phyloP scores from a whole-genome alignment of 345 rosid genomes.

The Eutrema yunnanense region DNA sequence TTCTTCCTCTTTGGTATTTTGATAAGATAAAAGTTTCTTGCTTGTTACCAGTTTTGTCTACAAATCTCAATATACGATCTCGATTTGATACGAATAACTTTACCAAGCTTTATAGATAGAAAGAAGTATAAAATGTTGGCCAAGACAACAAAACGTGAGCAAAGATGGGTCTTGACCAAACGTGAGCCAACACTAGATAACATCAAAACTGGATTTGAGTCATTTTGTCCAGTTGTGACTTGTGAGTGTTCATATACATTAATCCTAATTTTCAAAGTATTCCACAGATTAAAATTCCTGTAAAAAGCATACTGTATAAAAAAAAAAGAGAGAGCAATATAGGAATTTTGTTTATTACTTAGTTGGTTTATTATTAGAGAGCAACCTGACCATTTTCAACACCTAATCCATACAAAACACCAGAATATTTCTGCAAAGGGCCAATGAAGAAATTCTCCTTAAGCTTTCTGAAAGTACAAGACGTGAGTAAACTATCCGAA shows the following conservation, averaged over 20 bases:
- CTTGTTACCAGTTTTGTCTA: neutral
- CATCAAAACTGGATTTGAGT: too few relatives aligned
- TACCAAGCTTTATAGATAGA: neutral
- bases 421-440: constrained; percentile 66
- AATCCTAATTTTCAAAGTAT: too few relatives aligned
- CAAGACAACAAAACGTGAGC: neutral
- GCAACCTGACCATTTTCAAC: constrained; percentile 66
- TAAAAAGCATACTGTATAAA: neutral
- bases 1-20: neutral
- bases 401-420: constrained; percentile 91
- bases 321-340: neutral
- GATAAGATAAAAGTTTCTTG: neutral
- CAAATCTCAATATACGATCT: too few relatives aligned
- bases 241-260: too few relatives aligned
- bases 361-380: neutral
- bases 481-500: constrained; percentile 87
- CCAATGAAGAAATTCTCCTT: constrained; percentile 77
- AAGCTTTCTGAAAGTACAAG: constrained; percentile 77
- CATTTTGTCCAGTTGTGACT: too few relatives aligned
- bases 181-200: too few relatives aligned
- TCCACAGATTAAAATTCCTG: too few relatives aligned
- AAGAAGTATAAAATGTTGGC: neutral
- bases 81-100: too few relatives aligned
- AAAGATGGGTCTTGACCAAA: too few relatives aligned
- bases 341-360: constrained; percentile 35